Percentiles rank a stretch among this genome's conserved stretches.
These are phyloP conservation scores for Beauveria australis DNA, from an alignment of 2,329 filamentous ascomycete species.

Conservation along the genomic window DNA sequence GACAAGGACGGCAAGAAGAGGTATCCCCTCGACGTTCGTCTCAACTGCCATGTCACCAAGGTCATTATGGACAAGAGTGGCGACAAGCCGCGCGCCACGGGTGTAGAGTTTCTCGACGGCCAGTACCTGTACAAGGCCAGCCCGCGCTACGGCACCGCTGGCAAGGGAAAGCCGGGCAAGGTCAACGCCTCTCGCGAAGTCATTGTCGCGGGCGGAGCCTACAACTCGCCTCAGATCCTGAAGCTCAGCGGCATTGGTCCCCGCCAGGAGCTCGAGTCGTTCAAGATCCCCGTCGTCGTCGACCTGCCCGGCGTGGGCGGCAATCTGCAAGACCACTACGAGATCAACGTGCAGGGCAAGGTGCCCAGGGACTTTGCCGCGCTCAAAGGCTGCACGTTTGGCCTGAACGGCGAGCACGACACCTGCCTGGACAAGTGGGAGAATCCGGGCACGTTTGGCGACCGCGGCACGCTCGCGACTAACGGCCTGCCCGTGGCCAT, in stretches of 20 bases:
- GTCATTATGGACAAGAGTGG: constrained; percentile 32
- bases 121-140: constrained; percentile 37
- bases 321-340: constrained; percentile 53
- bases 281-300: constrained; percentile 34
- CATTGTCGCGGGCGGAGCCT: constrained; percentile 42
- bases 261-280: constrained; percentile 27
- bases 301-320: constrained; percentile 52
- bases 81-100: constrained; percentile 32
- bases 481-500: constrained; percentile 46
- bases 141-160: constrained; percentile 24
- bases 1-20: constrained; percentile 41
- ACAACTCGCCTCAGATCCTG: constrained; percentile 45
- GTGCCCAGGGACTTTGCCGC: constrained; percentile 20
- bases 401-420: constrained; percentile 22
- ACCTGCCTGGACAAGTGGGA: constrained; percentile 30
- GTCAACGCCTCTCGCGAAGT: constrained; percentile 37
- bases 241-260: constrained; percentile 43
- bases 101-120: constrained; percentile 42
- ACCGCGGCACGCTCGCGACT: constrained; percentile 29
- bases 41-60: constrained; percentile 38
- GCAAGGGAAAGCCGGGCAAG: constrained; percentile 22
- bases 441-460: constrained; percentile 16
- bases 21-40: constrained; percentile 48
- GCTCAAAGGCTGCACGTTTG: constrained; percentile 25
- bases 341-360: constrained; percentile 27